phyloP scores from a whole-genome alignment of 345 rosid genomes.

The Syzygium jambos region DNA sequence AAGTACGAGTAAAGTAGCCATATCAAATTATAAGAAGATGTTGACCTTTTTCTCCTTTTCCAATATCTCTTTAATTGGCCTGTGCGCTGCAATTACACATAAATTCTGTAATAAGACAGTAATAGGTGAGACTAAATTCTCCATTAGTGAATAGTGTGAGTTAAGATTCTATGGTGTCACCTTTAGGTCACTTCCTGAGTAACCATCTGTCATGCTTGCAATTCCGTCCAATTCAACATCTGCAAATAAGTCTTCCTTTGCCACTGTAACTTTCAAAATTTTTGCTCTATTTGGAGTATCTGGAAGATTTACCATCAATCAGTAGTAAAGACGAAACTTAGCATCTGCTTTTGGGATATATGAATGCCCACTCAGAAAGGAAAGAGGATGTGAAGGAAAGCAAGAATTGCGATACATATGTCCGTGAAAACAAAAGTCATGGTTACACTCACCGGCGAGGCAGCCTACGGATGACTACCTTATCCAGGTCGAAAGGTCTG shows the following conservation, averaged over 20 bases:
- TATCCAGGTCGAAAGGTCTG: constrained; percentile 94
- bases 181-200: constrained; percentile 94
- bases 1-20: background rate
- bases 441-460: constrained; percentile 22
- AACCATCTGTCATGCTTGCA: constrained; percentile 79
- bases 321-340: constrained; percentile 1
- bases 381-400: background rate
- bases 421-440: background rate
- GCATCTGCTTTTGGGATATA: background rate
- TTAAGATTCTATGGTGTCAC: constrained; percentile 13
- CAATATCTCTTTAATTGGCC: constrained; percentile 79
- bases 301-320: constrained; percentile 88
- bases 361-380: background rate
- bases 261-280: constrained; percentile 66
- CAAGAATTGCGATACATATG: background rate
- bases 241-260: constrained; percentile 70
- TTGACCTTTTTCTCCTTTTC: constrained; percentile 74
- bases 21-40: background rate
- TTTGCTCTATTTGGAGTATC: constrained; percentile 80
- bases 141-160: background rate
- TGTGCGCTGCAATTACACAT: constrained; percentile 82
- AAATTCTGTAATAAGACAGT: constrained; percentile 41
- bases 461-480: constrained; percentile 89
- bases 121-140: background rate
- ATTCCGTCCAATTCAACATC: constrained; percentile 62